Evolutionary conservation across 176 grass and related monocot genomes (phyloP).

Genomic region (Dactylis glomerata): DNA sequence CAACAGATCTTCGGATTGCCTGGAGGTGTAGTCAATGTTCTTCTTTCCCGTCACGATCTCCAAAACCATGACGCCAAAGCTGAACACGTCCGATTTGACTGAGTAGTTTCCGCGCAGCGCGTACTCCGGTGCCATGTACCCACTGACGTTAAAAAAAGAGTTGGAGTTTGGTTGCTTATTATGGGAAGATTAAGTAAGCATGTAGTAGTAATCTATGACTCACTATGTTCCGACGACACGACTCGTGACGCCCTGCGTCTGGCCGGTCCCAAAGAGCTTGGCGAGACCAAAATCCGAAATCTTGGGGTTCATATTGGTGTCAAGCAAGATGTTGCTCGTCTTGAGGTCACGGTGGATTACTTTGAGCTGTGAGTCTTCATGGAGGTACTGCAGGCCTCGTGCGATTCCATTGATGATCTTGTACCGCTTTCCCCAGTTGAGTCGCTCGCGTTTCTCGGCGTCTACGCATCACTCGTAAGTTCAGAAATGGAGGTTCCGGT

Average conservation of each 20-base stretch:
- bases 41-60: conserved; percentile 59
- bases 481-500: not conserved
- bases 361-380: conserved; percentile 11
- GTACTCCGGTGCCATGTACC: conserved; percentile 49
- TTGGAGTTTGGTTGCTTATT: not conserved
- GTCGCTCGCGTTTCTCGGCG: not conserved
- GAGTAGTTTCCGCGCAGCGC: conserved; percentile 56
- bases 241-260: not conserved
- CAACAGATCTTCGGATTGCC: conserved; percentile 29
- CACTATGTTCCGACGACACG: not conserved
- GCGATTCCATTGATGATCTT: conserved; percentile 6
- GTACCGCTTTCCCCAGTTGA: not conserved
- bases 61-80: conserved; percentile 59
- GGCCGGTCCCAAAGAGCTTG: not conserved
- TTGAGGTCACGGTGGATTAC: conserved; percentile 8
- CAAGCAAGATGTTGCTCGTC: not conserved
- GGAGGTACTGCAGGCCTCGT: conserved; percentile 1
- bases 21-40: conserved; percentile 10
- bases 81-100: conserved; percentile 50
- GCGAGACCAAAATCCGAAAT: not conserved
- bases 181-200: not conserved
- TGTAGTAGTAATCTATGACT: not conserved
- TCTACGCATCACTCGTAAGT: not conserved
- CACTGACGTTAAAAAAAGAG: not conserved
- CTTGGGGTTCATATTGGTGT: conserved; percentile 1